Base-by-base conservation (phyloP, 306 rosid genomes). In the Prunus dulcis region DNA sequence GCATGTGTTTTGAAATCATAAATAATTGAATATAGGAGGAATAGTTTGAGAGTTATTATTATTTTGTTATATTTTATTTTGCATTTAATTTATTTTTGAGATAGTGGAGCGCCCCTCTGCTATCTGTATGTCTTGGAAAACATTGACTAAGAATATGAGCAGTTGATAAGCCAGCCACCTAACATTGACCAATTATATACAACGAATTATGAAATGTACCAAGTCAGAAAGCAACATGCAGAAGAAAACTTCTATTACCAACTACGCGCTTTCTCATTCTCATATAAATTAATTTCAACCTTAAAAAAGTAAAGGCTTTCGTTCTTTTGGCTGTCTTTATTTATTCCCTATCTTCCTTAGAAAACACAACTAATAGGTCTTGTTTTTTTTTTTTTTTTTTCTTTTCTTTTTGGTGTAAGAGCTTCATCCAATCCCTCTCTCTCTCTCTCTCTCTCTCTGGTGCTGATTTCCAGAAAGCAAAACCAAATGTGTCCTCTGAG, bases 401-500 rank as follows among this genome's bases (percentile, higher is more conserved):
- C n/a, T n/a, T n/a, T 28, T 3, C 0, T 28, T 28, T 56, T 20
- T 20, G 6, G 28, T 52, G n/a, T 10, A 3, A 56, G 20, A 3
- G 28, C 28, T 56, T 56, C 62, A 20, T 56, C 62, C 56, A 51
- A 17, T 52, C 57, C 15, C 20, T 9, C 10, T 14, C 64, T 23
- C 9, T 23, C 17, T 58, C 30, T 23, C 12, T 56, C 62, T 20
- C 1, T 20, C 62, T 0, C 23, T 3, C 62, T 38, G 43, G 43
- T 38, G 43, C 43, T 38, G 43, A 38, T 38, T 38, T 38, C 43
- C 9, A 19, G 10, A 52, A 52, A 18, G 8, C 11, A 52, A 63
- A 60, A 6, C 20, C 67, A 66, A 14, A 93, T 88, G 98, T 93
- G 96, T 79, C 95, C 96, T 52, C 81, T 93, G 9, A 83, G 93